These are phyloP conservation scores for Nectriaceae sp. DNA, from an alignment of 2,329 filamentous ascomycete species.

Conservation along the genomic window DNA sequence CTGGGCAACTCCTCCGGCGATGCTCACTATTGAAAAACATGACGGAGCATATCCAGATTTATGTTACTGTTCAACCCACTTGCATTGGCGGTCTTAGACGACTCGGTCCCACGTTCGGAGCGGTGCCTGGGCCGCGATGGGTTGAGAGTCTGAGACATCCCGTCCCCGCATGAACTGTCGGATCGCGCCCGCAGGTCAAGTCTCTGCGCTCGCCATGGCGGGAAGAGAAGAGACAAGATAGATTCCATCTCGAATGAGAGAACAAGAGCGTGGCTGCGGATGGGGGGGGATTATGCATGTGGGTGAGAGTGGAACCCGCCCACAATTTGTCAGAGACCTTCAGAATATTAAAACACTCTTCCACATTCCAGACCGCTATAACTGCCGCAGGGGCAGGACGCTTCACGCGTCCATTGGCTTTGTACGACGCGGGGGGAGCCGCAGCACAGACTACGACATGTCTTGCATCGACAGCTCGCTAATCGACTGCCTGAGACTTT, in stretches of 20 bases:
- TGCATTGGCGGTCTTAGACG: too few species aligned
- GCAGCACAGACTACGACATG: background rate
- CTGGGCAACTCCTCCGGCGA: background rate
- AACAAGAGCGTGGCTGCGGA: background rate
- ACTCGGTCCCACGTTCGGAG: background rate
- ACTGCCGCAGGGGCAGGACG: background rate
- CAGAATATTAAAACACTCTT: too few species aligned
- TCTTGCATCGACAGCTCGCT: background rate
- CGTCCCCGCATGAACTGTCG: background rate
- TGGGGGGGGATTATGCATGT: background rate
- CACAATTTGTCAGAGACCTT: too few species aligned
- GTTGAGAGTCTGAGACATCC: background rate
- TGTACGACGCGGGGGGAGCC: background rate
- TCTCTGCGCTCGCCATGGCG: too few species aligned
- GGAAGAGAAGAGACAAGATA: too few species aligned
- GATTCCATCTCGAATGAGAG: background rate
- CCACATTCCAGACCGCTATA: background rate
- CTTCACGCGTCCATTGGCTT: background rate
- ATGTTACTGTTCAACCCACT: too few species aligned
- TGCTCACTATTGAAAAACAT: background rate
- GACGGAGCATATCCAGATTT: background rate
- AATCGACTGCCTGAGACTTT: background rate
- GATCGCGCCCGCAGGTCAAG: background rate
- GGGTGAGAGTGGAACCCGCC: too few species aligned
- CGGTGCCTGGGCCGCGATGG: background rate